Conservation (phyloP, 345 rosid species). For the Syzygium aromaticum region DNA sequence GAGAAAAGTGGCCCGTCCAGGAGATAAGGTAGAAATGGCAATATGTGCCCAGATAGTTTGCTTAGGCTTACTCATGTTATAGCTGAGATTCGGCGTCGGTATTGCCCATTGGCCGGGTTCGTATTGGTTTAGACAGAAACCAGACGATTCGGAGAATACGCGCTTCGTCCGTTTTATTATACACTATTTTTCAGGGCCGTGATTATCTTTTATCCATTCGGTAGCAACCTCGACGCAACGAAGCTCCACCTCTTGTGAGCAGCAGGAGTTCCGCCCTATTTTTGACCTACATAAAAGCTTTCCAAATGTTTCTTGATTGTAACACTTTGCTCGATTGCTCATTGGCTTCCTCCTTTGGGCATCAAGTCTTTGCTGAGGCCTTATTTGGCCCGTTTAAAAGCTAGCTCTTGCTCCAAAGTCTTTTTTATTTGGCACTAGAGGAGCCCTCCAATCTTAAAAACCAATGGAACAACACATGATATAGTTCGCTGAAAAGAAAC, state of each 20-base stretch:
- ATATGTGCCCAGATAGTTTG: not conserved
- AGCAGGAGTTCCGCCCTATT: not conserved
- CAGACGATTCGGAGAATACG: not conserved
- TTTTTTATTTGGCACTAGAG: too few species aligned
- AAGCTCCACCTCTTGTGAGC: not conserved
- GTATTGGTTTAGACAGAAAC: not conserved
- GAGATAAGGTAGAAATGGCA: not conserved
- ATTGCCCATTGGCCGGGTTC: not conserved
- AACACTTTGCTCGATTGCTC: too few species aligned
- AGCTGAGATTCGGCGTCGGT: not conserved
- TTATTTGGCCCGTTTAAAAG: too few species aligned
- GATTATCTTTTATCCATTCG: not conserved
- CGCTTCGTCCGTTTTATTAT: not conserved
- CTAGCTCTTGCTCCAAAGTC: too few species aligned
- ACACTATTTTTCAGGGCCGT: not conserved
- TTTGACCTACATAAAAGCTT: not conserved
- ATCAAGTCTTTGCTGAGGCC: too few species aligned
- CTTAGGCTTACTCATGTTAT: not conserved
- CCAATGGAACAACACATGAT: not conserved
- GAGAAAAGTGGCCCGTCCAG: not conserved
- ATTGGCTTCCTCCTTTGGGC: too few species aligned
- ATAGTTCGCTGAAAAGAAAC: not conserved
- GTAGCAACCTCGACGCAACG: not conserved
- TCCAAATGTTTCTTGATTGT: not conserved
- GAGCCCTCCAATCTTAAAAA: too few species aligned